phyloP scores from a whole-genome alignment of 2,329 filamentous ascomycete species.

The Fusarium brachygibbosum region DNA sequence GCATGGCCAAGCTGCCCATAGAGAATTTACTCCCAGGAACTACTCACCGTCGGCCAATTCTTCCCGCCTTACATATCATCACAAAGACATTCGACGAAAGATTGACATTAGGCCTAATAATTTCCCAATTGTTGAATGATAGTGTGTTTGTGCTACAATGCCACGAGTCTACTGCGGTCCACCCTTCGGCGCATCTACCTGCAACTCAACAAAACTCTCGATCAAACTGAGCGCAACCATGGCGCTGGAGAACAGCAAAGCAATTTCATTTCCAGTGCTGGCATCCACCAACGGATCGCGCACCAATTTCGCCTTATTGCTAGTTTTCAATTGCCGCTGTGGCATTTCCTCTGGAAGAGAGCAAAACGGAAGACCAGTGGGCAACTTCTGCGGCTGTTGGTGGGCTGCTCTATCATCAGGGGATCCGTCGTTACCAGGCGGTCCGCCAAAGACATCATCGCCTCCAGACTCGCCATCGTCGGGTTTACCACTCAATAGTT shows the following conservation, averaged over 20 bases:
- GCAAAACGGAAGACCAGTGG: neutral
- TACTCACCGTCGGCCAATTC: neutral
- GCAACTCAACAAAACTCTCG: slow-evolving; percentile 15
- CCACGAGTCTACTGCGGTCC: neutral
- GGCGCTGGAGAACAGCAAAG: slow-evolving; percentile 10
- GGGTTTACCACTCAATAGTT: neutral
- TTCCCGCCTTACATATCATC: slow-evolving; percentile 5
- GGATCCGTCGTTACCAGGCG: neutral
- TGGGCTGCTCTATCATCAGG: no score
- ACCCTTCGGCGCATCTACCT: neutral
- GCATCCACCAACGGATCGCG: slow-evolving; percentile 3
- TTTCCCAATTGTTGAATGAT: neutral
- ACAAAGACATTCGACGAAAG: slow-evolving; percentile 22
- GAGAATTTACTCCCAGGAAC: slow-evolving; percentile 6
- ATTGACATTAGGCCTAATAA: slow-evolving; percentile 25
- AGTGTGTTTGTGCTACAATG: neutral
- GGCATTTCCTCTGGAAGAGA: neutral
- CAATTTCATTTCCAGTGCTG: neutral
- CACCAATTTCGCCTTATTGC: neutral
- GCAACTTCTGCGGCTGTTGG: neutral
- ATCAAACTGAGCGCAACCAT: slow-evolving; percentile 18
- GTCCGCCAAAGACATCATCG: neutral
- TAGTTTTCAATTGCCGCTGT: neutral
- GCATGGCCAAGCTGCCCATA: neutral
- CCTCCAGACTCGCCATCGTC: neutral